phyloP scores from a whole-genome alignment of 306 rosid species.

The Luffa aegyptiaca region DNA sequence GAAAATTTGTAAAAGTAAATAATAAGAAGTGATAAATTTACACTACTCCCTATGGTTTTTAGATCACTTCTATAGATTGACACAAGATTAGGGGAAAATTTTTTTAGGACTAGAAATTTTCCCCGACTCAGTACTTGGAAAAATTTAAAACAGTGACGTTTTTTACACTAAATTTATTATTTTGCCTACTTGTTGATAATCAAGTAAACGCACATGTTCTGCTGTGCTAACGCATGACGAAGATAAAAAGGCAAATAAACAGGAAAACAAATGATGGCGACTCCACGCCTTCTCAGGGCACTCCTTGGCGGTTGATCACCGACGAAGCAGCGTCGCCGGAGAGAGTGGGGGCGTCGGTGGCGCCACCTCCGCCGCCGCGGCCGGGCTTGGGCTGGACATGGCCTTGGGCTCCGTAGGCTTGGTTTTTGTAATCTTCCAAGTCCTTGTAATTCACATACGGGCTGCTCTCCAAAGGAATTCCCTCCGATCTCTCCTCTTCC shows the following conservation, averaged over 20 bases:
- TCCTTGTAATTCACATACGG: constrained; percentile 52
- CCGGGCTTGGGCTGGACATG: constrained; percentile 49
- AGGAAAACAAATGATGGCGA: neutral
- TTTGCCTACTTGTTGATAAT: neutral
- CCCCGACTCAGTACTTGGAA: too few relatives aligned
- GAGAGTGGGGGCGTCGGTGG: constrained; percentile 69
- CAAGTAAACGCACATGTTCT: neutral
- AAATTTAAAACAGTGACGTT: too few relatives aligned
- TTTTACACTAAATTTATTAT: neutral
- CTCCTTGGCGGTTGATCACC: constrained; percentile 26
- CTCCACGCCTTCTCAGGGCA: constrained; percentile 9
- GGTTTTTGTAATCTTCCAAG: constrained; percentile 71
- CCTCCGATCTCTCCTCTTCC: constrained; percentile 32
- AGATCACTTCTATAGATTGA: too few relatives aligned
- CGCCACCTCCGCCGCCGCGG: constrained; percentile 53
- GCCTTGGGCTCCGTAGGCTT: constrained; percentile 68
- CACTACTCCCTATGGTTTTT: too few relatives aligned
- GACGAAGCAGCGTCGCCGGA: constrained; percentile 39
- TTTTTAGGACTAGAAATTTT: too few relatives aligned
- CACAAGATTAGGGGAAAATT: too few relatives aligned
- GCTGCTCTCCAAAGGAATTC: constrained; percentile 49
- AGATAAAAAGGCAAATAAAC: neutral
- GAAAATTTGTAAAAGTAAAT: too few relatives aligned
- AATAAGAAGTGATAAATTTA: too few relatives aligned
- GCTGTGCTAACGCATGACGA: neutral